A percentile compares a stretch with the other conserved stretches of the same genome.
Evolutionary conservation across 208 protist species (phyloP).

Genomic region (Wallacemonas sp.): DNA sequence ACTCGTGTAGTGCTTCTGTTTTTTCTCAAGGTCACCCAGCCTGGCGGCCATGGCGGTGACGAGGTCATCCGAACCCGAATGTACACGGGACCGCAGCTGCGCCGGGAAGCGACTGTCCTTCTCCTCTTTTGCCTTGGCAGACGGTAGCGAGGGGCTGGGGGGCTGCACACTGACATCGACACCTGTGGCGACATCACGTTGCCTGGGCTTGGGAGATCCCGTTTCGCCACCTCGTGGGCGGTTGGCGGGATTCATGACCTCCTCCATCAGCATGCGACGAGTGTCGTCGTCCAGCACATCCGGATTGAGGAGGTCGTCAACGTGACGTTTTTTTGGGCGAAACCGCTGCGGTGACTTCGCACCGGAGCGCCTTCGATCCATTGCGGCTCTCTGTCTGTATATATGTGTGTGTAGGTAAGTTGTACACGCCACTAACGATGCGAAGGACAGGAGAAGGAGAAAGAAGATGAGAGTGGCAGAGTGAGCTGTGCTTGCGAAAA

Average conservation of each 20-base stretch:
- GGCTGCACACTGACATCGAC: slow-evolving; percentile 4
- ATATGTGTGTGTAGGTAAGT: too few relatives aligned
- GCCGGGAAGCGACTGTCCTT: slow-evolving; percentile 41
- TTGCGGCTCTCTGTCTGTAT: too few relatives aligned
- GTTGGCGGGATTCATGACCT: slow-evolving; percentile 40
- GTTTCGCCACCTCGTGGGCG: slow-evolving; percentile 2
- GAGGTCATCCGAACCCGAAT: slow-evolving; percentile 49
- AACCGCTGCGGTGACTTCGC: slow-evolving; percentile 45
- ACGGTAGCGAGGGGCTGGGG: background rate
- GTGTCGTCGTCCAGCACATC: slow-evolving; percentile 86
- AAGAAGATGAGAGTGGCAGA: too few relatives aligned
- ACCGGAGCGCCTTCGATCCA: background rate
- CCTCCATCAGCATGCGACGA: slow-evolving; percentile 58
- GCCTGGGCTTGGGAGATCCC: background rate
- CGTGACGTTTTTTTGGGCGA: slow-evolving; percentile 24
- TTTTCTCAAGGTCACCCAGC: slow-evolving; percentile 68
- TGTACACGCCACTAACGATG: too few relatives aligned
- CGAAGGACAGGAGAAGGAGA: background rate
- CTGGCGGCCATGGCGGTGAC: slow-evolving; percentile 68
- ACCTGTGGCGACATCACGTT: slow-evolving; percentile 6
- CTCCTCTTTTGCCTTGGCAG: background rate
- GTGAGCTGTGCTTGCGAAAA: too few relatives aligned
- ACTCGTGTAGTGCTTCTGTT: slow-evolving; percentile 62
- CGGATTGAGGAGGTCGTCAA: slow-evolving; percentile 59
- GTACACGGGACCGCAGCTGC: slow-evolving; percentile 54